Conservation (phyloP, 2,329 filamentous ascomycete genomes). For the Ophiocordyceps australis region DNA sequence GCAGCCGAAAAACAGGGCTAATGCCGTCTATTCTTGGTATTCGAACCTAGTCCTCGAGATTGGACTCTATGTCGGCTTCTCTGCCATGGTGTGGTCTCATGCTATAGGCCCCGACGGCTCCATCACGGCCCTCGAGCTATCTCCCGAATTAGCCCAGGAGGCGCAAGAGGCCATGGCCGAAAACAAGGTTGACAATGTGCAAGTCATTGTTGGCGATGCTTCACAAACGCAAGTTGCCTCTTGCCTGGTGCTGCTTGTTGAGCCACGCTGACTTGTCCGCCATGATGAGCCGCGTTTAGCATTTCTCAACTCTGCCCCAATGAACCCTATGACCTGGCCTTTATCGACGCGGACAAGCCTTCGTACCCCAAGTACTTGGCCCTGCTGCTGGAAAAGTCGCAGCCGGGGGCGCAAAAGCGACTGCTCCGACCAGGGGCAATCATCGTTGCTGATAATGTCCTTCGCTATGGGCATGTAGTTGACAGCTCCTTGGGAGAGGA, state of each 20-base stretch:
- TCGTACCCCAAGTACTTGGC: constrained; percentile 29
- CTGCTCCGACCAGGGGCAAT: constrained; percentile 29
- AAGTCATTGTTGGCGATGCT: constrained; percentile 27
- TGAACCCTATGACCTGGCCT: constrained; percentile 31
- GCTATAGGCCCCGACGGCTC: constrained; percentile 22
- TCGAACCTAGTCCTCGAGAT: constrained; percentile 31
- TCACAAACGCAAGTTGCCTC: constrained; percentile 20
- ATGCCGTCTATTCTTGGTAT: constrained; percentile 23
- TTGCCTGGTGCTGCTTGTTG: background rate
- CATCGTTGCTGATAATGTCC: constrained; percentile 35
- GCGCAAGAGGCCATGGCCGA: constrained; percentile 19
- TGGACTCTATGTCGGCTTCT: constrained; percentile 29
- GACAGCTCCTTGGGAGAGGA: constrained; percentile 6
- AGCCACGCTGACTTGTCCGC: too few relatives aligned
- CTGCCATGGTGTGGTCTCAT: constrained; percentile 27
- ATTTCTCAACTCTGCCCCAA: constrained; percentile 10
- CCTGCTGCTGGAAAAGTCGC: constrained; percentile 23
- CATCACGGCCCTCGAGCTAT: constrained; percentile 27
- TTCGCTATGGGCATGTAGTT: constrained; percentile 28
- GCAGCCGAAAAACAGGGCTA: background rate
- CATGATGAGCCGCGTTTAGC: constrained; percentile 4
- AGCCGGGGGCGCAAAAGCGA: constrained; percentile 14
- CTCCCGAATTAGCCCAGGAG: constrained; percentile 20
- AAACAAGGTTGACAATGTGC: constrained; percentile 21
- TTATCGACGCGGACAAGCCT: constrained; percentile 34